Evolutionary conservation across 169 alveolate species (phyloP).

Genomic region (Plasmodium inui): DNA sequence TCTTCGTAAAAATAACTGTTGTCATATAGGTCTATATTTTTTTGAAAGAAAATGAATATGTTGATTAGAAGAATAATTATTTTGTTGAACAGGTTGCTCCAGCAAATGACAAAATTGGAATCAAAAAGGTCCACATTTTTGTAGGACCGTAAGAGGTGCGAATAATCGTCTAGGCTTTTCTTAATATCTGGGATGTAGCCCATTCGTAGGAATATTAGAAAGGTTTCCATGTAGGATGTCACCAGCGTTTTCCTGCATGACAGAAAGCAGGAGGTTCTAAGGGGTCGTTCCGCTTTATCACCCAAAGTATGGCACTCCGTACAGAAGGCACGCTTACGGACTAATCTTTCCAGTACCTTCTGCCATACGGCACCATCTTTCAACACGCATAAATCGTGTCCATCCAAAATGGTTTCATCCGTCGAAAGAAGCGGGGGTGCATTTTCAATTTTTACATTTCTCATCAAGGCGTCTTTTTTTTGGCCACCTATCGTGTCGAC

Average conservation of each 20-base stretch:
- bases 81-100: slow-evolving; percentile 59
- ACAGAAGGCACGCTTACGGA: not conserved
- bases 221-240: not conserved
- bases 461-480: slow-evolving; percentile 24
- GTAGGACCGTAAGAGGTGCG: slow-evolving; percentile 13
- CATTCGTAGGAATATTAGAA: slow-evolving; percentile 29
- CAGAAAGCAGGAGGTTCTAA: not conserved
- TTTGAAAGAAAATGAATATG: slow-evolving; percentile 51
- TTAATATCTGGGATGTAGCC: slow-evolving; percentile 17
- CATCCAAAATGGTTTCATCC: not conserved
- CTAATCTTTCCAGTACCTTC: slow-evolving; percentile 6
- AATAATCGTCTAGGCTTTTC: slow-evolving; percentile 46
- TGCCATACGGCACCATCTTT: slow-evolving; percentile 28
- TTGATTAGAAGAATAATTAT: slow-evolving; percentile 62
- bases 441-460: not conserved
- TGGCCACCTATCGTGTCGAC: slow-evolving; percentile 7
- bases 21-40: slow-evolving; percentile 16
- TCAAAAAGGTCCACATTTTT: slow-evolving; percentile 62
- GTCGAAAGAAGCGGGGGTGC: not conserved
- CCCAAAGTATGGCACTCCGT: not conserved
- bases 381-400: slow-evolving; percentile 7
- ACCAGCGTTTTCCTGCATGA: not conserved
- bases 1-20: slow-evolving; percentile 75
- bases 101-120: slow-evolving; percentile 64
- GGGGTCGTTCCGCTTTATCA: not conserved